phyloP scores from a whole-genome alignment of 768 basidiomycete species.

The Lepiota subincarnata region DNA sequence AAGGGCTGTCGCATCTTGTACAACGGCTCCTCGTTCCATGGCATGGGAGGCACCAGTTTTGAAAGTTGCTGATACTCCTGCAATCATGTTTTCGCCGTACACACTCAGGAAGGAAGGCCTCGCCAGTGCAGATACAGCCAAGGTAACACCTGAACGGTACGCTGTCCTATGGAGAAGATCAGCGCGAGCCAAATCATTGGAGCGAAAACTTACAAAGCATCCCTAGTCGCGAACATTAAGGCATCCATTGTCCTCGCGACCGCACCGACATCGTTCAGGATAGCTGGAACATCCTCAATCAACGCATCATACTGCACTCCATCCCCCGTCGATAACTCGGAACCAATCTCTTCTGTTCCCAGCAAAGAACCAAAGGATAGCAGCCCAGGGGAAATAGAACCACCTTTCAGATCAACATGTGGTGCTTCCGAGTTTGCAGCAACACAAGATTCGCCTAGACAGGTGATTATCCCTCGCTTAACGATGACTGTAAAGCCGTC shows the following conservation, averaged over 20 bases:
- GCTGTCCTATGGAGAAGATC: constrained; percentile 42
- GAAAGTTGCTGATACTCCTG: constrained; percentile 61
- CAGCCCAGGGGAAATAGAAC: constrained; percentile 63
- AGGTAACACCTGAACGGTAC: constrained; percentile 62
- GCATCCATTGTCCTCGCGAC: constrained; percentile 66
- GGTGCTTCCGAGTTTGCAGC: constrained; percentile 18
- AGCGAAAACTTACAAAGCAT: constrained; percentile 56
- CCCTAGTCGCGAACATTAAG: constrained; percentile 64
- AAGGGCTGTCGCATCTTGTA: constrained; percentile 58
- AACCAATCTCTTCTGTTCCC: constrained; percentile 71
- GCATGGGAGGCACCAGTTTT: constrained; percentile 52
- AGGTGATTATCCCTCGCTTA: constrained; percentile 49
- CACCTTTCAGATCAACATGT: constrained; percentile 63
- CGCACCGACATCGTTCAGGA: constrained; percentile 49
- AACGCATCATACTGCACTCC: constrained; percentile 59
- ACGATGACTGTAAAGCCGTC: constrained; percentile 34
- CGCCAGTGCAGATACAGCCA: constrained; percentile 48
- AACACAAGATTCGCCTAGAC: constrained; percentile 37
- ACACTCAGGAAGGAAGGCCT: constrained; percentile 38
- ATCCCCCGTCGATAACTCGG: constrained; percentile 66
- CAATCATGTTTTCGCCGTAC: constrained; percentile 40
- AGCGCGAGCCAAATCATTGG: not conserved
- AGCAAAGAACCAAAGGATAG: constrained; percentile 64
- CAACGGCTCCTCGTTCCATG: constrained; percentile 55
- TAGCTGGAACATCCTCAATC: constrained; percentile 31